phyloP scores from a whole-genome alignment of 2,329 filamentous ascomycete species.

The Graphium sp. region DNA sequence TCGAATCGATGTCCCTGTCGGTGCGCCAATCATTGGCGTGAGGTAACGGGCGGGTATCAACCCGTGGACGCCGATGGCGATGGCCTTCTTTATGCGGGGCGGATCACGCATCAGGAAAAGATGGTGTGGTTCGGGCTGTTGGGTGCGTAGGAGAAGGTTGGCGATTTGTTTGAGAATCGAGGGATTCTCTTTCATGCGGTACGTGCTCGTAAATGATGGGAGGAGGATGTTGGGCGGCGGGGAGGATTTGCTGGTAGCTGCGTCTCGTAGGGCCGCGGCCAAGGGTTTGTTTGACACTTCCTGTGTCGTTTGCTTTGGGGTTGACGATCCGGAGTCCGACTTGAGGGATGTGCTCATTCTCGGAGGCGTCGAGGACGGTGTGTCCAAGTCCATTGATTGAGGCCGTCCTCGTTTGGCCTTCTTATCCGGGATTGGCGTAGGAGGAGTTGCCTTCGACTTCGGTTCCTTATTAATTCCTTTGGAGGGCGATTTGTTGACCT shows the following conservation, averaged over 20 bases:
- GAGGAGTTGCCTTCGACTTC: constrained; percentile 14
- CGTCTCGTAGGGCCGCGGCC: constrained; percentile 1
- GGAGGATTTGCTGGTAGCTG: constrained; percentile 1
- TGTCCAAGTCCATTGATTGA: constrained; percentile 28
- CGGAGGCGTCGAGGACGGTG: constrained; percentile 15
- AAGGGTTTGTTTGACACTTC: constrained; percentile 7
- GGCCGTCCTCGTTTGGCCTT: constrained; percentile 28
- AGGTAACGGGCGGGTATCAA: constrained; percentile 80
- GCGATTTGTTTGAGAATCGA: constrained; percentile 53
- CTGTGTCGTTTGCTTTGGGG: neutral
- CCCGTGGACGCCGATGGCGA: constrained; percentile 89
- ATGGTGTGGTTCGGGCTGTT: constrained; percentile 45
- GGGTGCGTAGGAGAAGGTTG: constrained; percentile 36
- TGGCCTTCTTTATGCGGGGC: constrained; percentile 63
- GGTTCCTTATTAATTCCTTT: constrained; percentile 15
- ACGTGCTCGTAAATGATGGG: constrained; percentile 54
- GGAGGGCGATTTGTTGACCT: constrained; percentile 18
- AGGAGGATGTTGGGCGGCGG: constrained; percentile 44
- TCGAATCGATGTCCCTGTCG: constrained; percentile 84
- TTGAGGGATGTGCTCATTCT: no score
- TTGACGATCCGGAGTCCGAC: no score
- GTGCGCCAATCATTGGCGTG: constrained; percentile 82
- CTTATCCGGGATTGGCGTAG: constrained; percentile 13
- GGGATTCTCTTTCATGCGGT: constrained; percentile 47
- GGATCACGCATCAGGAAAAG: constrained; percentile 53